phyloP scores from a whole-genome alignment of 2,329 filamentous ascomycete species.

The Pyrenochaeta sp. region DNA sequence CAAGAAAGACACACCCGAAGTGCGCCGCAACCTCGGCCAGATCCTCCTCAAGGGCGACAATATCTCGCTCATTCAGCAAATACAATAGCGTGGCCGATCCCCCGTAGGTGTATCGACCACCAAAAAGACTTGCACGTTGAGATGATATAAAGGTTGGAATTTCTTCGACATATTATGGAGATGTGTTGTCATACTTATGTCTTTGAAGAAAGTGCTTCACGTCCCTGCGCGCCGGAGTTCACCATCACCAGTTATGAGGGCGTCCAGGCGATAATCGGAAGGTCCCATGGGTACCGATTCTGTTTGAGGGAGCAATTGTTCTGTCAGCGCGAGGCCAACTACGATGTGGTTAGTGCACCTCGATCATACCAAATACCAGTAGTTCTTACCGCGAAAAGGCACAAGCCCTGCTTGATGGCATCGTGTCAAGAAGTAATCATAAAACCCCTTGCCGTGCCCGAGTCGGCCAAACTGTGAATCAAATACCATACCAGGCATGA shows the following conservation, averaged over 20 bases:
- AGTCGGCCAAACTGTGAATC: conserved; percentile 77
- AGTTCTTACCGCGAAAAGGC: conserved; percentile 66
- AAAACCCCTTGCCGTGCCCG: conserved; percentile 95
- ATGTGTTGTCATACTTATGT: too few species aligned
- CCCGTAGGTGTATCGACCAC: conserved; percentile 1
- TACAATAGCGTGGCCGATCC: conserved; percentile 26
- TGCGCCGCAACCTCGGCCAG: conserved; percentile 79
- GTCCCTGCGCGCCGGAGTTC: conserved; percentile 44
- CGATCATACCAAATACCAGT: conserved; percentile 35
- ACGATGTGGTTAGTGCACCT: conserved; percentile 47
- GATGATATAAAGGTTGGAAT: neutral
- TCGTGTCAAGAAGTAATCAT: conserved; percentile 88
- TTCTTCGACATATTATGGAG: conserved; percentile 5
- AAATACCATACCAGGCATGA: conserved; percentile 94
- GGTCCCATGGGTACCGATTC: conserved; percentile 75
- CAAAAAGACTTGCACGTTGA: too few species aligned
- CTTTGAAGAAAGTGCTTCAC: conserved; percentile 13
- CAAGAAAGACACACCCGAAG: conserved; percentile 80
- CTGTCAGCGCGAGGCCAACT: conserved; percentile 83
- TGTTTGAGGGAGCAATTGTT: conserved; percentile 77
- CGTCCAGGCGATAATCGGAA: conserved; percentile 82
- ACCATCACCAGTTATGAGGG: conserved; percentile 76
- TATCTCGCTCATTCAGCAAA: conserved; percentile 74
- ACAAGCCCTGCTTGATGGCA: conserved; percentile 65
- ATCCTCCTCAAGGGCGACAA: conserved; percentile 90